Base-by-base conservation (phyloP, 164 flowering plant species). In the Houttuynia cordata region DNA sequence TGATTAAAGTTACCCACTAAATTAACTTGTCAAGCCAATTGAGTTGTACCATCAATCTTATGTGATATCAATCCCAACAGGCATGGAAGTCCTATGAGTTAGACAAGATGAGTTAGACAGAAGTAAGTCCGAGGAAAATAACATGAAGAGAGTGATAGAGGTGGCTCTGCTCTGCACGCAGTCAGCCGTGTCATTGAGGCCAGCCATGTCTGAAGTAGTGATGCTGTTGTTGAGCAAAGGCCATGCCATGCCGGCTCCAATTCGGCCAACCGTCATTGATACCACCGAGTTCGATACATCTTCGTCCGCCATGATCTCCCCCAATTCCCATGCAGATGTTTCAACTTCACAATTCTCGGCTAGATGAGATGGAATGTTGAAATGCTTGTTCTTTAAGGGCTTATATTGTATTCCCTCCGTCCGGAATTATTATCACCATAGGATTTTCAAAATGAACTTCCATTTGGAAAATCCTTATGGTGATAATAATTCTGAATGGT, bases 141-240 rank as follows among this genome's bases (percentile, higher is more conserved):
- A 73, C 4, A 63, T 66, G 40, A 75, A 69, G 65, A 81, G 56
- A 41, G 54, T 69, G n/a, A 71, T 79, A 19, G 76, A 77, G 68
- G 68, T 81, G 15, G 82, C 75, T 24, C 58, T 81, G 51, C 19
- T 71, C 67, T 81, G 85, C 68, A 77, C 78, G 21, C 85, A 79
- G 59, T 56, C 81, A 7, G 49, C 66, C 0, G 65, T 71, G 50
- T 57, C 76, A 39, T 47, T 52, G n/a, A 76, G 85, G 68, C 85
- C 85, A 3, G 64, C 76, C 1, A 81, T 81, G 82, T 78, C 82
- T 15, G 82, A 81, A 64, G 73, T 79, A 1, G 73, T 73, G 23
- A 68, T 62, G 21, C 17, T 73, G 65, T 66, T 81, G 2, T 41
- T 52, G 56, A 73, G 63, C 57, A 71, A 59, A 25, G 64, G 71